phyloP scores from a whole-genome alignment of 2,329 filamentous ascomycete genomes.

The Epichloe brachyelytri region DNA sequence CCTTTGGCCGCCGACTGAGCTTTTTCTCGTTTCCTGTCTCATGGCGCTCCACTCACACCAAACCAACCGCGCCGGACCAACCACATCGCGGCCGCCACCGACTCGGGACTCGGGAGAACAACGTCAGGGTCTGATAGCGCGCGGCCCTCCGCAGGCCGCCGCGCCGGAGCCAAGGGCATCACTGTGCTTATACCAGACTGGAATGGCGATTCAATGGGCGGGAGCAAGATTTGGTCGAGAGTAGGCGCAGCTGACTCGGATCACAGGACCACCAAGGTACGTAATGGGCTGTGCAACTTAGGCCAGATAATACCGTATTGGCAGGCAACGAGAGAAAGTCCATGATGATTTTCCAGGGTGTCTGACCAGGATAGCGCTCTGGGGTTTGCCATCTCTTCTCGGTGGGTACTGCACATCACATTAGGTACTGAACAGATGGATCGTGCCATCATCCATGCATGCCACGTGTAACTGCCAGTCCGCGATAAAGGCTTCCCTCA shows the following conservation, averaged over 20 bases:
- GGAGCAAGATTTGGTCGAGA: constrained; percentile 1
- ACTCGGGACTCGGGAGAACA: neutral
- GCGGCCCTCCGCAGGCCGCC: constrained; percentile 1
- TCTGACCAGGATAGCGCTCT: neutral
- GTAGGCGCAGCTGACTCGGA: constrained; percentile 6
- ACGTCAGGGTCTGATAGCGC: too few relatives aligned
- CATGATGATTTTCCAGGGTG: neutral
- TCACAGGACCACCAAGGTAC: constrained; percentile 8
- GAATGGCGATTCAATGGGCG: neutral
- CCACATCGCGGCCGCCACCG: constrained; percentile 1
- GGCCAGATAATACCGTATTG: neutral
- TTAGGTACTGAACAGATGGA: neutral
- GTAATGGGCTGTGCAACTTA: constrained; percentile 5
- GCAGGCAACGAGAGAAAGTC: neutral
- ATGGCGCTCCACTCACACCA: neutral
- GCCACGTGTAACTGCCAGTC: neutral
- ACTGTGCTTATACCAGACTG: neutral
- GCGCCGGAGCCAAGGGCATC: neutral
- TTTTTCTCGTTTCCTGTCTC: neutral
- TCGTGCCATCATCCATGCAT: neutral
- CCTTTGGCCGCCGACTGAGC: neutral
- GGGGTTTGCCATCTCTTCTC: neutral
- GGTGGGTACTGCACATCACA: neutral
- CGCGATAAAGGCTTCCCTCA: constrained; percentile 1
- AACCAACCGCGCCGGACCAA: constrained; percentile 2